A percentile compares a stretch with the other conserved stretches of the same genome.
Evolutionary conservation across 441 rosid genomes (phyloP).

Genomic region (Aquilaria agallochum): DNA sequence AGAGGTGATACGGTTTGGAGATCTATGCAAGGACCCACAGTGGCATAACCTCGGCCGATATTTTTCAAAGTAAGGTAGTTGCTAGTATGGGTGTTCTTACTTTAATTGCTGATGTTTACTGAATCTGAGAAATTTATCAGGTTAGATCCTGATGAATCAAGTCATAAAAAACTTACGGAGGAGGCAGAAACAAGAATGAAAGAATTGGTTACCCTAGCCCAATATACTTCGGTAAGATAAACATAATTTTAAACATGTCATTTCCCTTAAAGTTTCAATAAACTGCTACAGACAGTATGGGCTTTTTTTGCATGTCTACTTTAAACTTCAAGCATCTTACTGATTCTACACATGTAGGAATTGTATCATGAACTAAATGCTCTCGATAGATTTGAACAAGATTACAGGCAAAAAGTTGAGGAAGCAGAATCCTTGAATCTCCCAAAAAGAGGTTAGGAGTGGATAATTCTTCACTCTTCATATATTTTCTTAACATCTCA

Average conservation of each 20-base stretch:
- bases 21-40: constrained; percentile 79
- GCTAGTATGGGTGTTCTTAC: constrained; percentile 1
- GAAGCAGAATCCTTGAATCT: constrained; percentile 74
- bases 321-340: constrained; percentile 16
- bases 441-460: constrained; percentile 59
- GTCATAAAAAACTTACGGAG: constrained; percentile 29
- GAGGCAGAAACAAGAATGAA: constrained; percentile 62
- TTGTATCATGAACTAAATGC: constrained; percentile 79
- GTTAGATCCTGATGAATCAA: constrained; percentile 44
- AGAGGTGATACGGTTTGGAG: constrained; percentile 87
- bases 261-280: constrained; percentile 1
- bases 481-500: constrained; percentile 1
- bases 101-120: constrained; percentile 13
- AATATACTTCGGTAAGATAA: constrained; percentile 70
- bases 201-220: constrained; percentile 66
- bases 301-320: constrained; percentile 6
- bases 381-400: constrained; percentile 83
- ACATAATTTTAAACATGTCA: background rate
- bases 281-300: background rate
- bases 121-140: constrained; percentile 32
- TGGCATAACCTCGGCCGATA: constrained; percentile 85
- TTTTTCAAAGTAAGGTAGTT: constrained; percentile 52
- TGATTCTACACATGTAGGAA: constrained; percentile 45
- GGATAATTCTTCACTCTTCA: constrained; percentile 2
- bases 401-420: constrained; percentile 51